Conservation (phyloP, 495 filamentous ascomycete genomes). For the Penicillium salamii region DNA sequence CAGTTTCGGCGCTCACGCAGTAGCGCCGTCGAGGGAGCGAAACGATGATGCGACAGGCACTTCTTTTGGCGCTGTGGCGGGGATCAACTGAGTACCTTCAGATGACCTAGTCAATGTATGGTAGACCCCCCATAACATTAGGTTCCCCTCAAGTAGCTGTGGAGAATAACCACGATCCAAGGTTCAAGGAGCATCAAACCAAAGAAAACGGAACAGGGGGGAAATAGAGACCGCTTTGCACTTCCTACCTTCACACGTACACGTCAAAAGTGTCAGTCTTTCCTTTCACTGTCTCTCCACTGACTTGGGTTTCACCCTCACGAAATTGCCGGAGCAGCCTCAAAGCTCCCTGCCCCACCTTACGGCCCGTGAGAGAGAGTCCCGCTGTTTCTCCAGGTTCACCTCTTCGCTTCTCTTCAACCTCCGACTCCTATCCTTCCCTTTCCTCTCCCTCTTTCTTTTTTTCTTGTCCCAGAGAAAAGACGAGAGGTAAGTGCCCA, state of each 20-base stretch:
- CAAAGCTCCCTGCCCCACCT: constrained; percentile 9
- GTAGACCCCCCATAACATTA: neutral
- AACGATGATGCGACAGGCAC: constrained; percentile 1
- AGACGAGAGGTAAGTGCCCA: constrained; percentile 1
- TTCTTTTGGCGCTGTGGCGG: constrained; percentile 8
- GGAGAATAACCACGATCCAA: constrained; percentile 5
- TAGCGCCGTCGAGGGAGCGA: constrained; percentile 4
- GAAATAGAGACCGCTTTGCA: neutral
- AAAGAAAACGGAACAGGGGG: neutral
- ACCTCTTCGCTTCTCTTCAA: constrained; percentile 4
- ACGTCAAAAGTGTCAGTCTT: neutral
- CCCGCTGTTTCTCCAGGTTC: constrained; percentile 9
- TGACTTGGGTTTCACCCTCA: constrained; percentile 3
- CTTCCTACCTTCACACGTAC: neutral
- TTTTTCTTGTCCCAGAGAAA: neutral
- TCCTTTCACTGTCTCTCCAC: neutral
- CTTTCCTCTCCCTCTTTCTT: neutral
- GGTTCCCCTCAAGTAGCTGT: constrained; percentile 1
- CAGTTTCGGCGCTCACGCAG: constrained; percentile 6
- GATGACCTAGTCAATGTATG: neutral
- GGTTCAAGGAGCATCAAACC: constrained; percentile 6
- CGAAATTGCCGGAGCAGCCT: constrained; percentile 2
- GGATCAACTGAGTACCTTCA: neutral
- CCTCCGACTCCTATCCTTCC: too few relatives aligned
- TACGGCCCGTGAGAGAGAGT: constrained; percentile 2